Conservation (phyloP, 768 basidiomycete genomes). For the Cyclocybe cylindracea region DNA sequence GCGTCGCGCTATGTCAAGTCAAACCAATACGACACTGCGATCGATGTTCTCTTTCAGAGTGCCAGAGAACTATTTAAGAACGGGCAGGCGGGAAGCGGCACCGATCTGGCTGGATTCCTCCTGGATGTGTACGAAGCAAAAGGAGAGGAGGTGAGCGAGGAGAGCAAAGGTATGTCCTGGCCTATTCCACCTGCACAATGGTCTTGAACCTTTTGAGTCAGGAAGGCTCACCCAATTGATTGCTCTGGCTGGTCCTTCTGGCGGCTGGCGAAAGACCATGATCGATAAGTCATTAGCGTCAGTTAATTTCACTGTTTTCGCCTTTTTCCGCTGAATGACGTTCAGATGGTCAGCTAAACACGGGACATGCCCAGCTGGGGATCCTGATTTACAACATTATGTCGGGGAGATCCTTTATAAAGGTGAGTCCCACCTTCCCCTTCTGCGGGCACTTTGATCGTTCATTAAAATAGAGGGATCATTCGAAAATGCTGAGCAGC, state of each 20-base stretch:
- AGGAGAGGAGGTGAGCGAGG: slow-evolving; percentile 70
- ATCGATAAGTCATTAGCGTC: slow-evolving; percentile 85
- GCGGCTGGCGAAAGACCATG: slow-evolving; percentile 88
- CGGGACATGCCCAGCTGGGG: slow-evolving; percentile 82
- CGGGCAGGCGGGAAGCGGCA: slow-evolving; percentile 87
- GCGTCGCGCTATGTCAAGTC: slow-evolving; percentile 86
- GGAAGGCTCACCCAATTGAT: slow-evolving; percentile 91
- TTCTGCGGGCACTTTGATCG: background rate
- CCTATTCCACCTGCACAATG: slow-evolving; percentile 5
- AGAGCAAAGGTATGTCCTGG: slow-evolving; percentile 71
- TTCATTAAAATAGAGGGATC: slow-evolving; percentile 55
- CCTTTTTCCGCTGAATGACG: slow-evolving; percentile 16
- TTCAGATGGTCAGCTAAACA: slow-evolving; percentile 84
- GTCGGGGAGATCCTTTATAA: slow-evolving; percentile 87
- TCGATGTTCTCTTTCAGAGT: slow-evolving; percentile 91
- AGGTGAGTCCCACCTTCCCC: slow-evolving; percentile 43
- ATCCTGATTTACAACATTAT: slow-evolving; percentile 87
- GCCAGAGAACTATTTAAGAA: slow-evolving; percentile 86
- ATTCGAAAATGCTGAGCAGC: slow-evolving; percentile 75
- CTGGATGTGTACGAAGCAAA: slow-evolving; percentile 83
- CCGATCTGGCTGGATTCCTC: slow-evolving; percentile 79
- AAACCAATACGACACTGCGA: slow-evolving; percentile 79
- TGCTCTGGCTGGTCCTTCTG: slow-evolving; percentile 76
- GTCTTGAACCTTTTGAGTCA: slow-evolving; percentile 31
- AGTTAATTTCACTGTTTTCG: slow-evolving; percentile 27